Evolutionary conservation across 805 yeast species (phyloP), one percentile per base, ranked within the genome.

Genomic region (Candida sonorensis): DNA sequence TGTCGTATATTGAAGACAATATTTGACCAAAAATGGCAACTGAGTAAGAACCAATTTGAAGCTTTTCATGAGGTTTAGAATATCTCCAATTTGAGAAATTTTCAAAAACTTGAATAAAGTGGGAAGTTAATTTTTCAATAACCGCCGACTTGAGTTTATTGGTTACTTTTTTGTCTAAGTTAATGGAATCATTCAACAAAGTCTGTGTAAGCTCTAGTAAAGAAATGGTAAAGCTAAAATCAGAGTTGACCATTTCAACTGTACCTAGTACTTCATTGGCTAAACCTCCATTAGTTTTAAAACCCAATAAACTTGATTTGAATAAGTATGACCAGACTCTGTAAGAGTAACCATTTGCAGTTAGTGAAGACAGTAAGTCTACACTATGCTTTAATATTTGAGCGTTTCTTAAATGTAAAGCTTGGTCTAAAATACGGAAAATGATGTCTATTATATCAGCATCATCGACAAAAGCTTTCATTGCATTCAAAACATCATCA

Each of bases 291-390:
- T 72, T 74, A 1, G 76, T 76, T 35, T 71, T 66, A 30, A 67
- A 66, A 10, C 80, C 77, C 1, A 86, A 60, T 18, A 87, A 59
- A 13, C 74, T 69, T 0, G 94, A 80, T 31, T 75, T 74, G 15
- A 75, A 69, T 10, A 90, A 55, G 47, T 80, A 80, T 0, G 86
- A 70, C 95, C 96, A 88, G 3, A 87, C 81, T 35, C 85, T 64
- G 37, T 70, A 67, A 0, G 94, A 74, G 24, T 66, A 70, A 5
- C 72, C 51, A 18, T 57, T 29, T 61, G 61, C 24, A 63, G 62
- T 24, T 72, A 61, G 12, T 0, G 68, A 61, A 2, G 66, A 56
- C 19, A 85, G 58, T 15, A 83, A 67, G 9, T 66, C 53, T 14
- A 76, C 46, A 11, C 77, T 61, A 1, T 65, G 54, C 15, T 65